These are phyloP conservation scores for Globisporangium echinulatum DNA, from an alignment of 352 stramenopile genomes.

Conservation along the genomic window DNA sequence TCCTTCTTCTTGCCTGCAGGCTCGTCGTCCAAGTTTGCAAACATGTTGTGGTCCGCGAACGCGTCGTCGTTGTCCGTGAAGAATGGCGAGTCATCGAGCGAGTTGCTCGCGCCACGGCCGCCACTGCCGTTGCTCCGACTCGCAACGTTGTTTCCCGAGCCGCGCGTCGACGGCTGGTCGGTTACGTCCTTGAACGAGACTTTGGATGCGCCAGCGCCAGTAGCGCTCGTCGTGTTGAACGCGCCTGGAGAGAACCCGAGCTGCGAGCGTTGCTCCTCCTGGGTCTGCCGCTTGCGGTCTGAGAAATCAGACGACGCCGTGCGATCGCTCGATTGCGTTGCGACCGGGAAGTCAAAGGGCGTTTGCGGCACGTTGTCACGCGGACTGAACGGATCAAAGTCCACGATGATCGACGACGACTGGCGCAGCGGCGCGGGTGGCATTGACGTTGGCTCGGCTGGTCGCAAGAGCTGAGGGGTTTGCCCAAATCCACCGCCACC, in stretches of 20 bases:
- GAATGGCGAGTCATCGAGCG: conserved; percentile 46
- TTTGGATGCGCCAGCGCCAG: conserved; percentile 10
- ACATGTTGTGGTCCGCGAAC: conserved; percentile 51
- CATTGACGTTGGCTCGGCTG: conserved; percentile 23
- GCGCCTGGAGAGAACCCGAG: conserved; percentile 45
- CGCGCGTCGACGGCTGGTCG: not conserved
- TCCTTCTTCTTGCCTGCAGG: conserved; percentile 18
- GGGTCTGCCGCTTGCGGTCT: conserved; percentile 46
- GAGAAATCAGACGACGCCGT: conserved; percentile 4
- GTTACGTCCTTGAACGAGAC: conserved; percentile 42
- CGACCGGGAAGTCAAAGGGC: conserved; percentile 33
- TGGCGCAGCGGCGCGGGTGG: conserved; percentile 18
- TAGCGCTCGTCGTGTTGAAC: conserved; percentile 23
- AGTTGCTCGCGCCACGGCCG: conserved; percentile 7
- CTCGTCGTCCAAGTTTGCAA: conserved; percentile 64
- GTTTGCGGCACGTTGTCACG: conserved; percentile 40
- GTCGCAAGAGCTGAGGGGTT: conserved; percentile 10
- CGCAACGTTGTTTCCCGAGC: conserved; percentile 11
- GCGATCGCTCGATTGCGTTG: conserved; percentile 3
- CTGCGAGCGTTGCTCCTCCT: conserved; percentile 54
- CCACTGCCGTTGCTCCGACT: conserved; percentile 5
- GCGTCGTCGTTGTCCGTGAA: conserved; percentile 55
- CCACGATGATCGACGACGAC: conserved; percentile 43
- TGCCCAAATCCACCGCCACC: conserved; percentile 4
- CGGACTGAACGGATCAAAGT: conserved; percentile 73